These are phyloP conservation scores for Terana coerulea DNA, from an alignment of 768 basidiomycete genomes.

Conservation along the genomic window DNA sequence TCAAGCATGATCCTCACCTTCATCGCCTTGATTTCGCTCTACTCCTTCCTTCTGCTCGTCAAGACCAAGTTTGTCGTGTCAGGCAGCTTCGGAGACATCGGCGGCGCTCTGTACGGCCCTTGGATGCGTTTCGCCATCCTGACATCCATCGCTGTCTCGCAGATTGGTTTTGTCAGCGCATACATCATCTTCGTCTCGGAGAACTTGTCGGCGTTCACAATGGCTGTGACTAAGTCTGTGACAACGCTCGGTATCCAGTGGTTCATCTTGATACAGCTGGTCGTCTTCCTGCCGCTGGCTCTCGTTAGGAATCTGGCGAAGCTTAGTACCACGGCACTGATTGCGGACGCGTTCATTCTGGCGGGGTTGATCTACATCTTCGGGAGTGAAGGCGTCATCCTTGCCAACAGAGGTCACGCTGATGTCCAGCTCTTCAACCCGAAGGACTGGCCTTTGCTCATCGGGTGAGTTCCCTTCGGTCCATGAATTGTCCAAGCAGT, in stretches of 20 bases:
- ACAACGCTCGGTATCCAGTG: conserved; percentile 64
- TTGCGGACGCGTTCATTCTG: conserved; percentile 95
- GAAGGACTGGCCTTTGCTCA: conserved; percentile 85
- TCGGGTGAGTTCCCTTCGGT: conserved; percentile 59
- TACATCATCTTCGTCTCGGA: conserved; percentile 97
- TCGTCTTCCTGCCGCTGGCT: conserved; percentile 86
- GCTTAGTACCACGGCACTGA: conserved; percentile 84
- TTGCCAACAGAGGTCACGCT: conserved; percentile 67
- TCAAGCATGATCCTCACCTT: conserved; percentile 70
- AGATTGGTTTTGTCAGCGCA: conserved; percentile 83
- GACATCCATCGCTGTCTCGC: conserved; percentile 82
- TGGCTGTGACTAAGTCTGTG: conserved; percentile 74
- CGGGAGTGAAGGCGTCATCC: conserved; percentile 72
- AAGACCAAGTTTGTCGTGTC: conserved; percentile 84
- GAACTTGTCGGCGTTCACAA: conserved; percentile 83
- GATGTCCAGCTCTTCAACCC: conserved; percentile 85
- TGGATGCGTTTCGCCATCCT: conserved; percentile 93
- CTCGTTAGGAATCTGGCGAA: conserved; percentile 94
- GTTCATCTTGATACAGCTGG: conserved; percentile 79
- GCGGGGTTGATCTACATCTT: conserved; percentile 85
- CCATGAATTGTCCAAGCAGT: conserved; percentile 5
- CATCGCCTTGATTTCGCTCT: conserved; percentile 85
- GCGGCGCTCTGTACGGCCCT: conserved; percentile 85
- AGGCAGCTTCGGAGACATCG: conserved; percentile 96
- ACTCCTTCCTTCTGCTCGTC: conserved; percentile 90